Base-by-base conservation (phyloP, 345 rosid species). In the Luvunga scandens region DNA sequence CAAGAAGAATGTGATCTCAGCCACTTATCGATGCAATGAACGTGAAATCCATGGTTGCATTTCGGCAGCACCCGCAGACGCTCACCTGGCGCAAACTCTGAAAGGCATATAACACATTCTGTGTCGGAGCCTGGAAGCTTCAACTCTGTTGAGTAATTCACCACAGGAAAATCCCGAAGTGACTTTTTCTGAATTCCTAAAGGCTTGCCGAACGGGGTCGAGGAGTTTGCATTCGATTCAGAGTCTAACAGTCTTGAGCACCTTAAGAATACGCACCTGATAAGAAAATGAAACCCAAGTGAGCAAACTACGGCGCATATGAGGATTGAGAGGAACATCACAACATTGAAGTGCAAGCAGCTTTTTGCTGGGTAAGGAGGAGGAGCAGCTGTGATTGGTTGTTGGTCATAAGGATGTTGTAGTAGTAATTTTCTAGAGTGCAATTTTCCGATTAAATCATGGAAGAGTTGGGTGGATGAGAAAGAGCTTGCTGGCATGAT, bases 281-380 rank as follows among this genome's bases (percentile, higher is more conserved):
- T 81, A 79, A 93, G 88, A 36, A 88, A 89, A 75, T 93, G 86
- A 42, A 92, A 76, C 19, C 90, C 95, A 10, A 93, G 88, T 53
- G 93, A 88, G 85, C 94, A 91, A 76, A 93, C 85, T 61, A 91
- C 72, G 65, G 98, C 98, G 73, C 97, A 91, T 24, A 90, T 27
- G 68, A 95, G 92, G 56, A 93, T 91, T 28, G 98, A 87, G 33
- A 95, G 83, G 56, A 93, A 88, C 87, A 93, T 89, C 48, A 90
- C 86, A 69, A 95, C 83, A 64, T 95, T 91, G 22, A 94, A 85
- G 74, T 92, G 90, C 73, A 92, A 87, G 82, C 79, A 75, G 86
- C 75, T 79, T 74, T 86, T 66, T 33, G 45, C 72, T 34, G 79
- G 4, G 57, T 76, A 79, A 62, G 86, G 61, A 50, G 89, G 71